Conservation (phyloP, 2,329 filamentous ascomycete genomes). For the Penicillium sp. region DNA sequence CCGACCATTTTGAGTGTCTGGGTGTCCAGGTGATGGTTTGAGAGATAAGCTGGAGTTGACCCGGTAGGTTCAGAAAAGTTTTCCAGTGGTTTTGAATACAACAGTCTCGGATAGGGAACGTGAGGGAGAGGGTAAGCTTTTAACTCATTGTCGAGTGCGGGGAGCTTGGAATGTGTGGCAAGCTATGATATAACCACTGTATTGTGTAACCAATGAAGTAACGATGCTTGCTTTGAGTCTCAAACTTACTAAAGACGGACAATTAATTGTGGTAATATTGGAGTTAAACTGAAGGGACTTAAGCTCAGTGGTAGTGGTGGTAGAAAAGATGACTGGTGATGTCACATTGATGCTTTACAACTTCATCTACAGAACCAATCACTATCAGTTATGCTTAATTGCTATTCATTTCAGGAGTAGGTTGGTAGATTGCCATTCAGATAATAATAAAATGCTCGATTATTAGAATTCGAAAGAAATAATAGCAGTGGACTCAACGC, state of each 20-base stretch:
- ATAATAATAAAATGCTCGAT: background rate
- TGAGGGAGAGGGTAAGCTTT: background rate
- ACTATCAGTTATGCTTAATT: background rate
- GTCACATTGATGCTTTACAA: conserved; percentile 10
- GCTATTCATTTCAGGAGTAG: too few species aligned
- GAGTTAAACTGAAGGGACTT: too few species aligned
- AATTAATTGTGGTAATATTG: background rate
- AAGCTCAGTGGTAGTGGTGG: too few species aligned
- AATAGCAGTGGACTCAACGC: background rate
- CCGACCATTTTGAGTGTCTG: conserved; percentile 13
- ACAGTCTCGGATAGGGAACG: background rate
- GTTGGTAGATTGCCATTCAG: too few species aligned
- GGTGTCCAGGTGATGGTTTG: background rate
- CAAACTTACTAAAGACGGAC: background rate
- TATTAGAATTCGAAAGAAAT: background rate
- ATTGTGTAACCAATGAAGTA: background rate
- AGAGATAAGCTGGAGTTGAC: background rate
- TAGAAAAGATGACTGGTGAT: conserved; percentile 4
- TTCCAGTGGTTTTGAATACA: background rate
- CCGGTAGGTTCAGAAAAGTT: background rate
- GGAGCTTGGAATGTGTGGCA: conserved; percentile 14
- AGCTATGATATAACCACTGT: conserved; percentile 19
- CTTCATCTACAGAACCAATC: background rate
- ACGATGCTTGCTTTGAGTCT: background rate
- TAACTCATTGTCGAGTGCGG: conserved; percentile 8